Base-by-base conservation (phyloP, 1,139 yeast genomes). In the Saccharomyces hybrid region DNA sequence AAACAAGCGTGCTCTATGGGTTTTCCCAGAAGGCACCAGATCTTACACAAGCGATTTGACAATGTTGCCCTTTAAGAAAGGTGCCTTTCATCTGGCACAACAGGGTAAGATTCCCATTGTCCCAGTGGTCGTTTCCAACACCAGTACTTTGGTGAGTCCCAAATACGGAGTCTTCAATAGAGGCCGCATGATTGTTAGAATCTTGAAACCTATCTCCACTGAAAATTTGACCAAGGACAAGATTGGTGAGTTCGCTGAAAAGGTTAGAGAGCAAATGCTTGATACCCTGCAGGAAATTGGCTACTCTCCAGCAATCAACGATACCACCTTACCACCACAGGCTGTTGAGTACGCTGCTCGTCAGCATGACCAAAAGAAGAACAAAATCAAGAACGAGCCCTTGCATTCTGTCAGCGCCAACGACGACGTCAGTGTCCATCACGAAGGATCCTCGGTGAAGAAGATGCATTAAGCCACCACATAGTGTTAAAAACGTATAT, bases 1-100 rank as follows among this genome's bases (percentile, higher is more conserved):
- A 11, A 75, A 82, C 49, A 81, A 83, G 63, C 77, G 93, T 66
- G 88, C 86, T 11, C 77, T 91, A 46, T 91, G 84, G 76, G 81
- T 91, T 73, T 91, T 88, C 77, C 96, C 97, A 14, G 96, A 91
- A 71, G 99, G 99, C 25, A 95, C 99, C 1, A 81, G 99, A 70
- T 88, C 97, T 0, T 87, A 84, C 59, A 72, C 86, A 14, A 74
- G 80, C 26, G 77, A 77, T 48, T 84, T 95, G 52, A 83, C 78
- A 9, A 73, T 95, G 70, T 76, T 88, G 54, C 96, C 96, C 1
- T 88, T 93, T 73, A 93, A 93, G 71, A 95, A 95, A 69, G 99
- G 99, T 51, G 98, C 98, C 0, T 95, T 95, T 82, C 97, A 93
- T 72, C 79, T 93, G 66, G 99, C 99, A 11, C 86, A 86, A 58